phyloP scores from a whole-genome alignment of 345 rosid species.

The Diplotaxis tenuifolia region DNA sequence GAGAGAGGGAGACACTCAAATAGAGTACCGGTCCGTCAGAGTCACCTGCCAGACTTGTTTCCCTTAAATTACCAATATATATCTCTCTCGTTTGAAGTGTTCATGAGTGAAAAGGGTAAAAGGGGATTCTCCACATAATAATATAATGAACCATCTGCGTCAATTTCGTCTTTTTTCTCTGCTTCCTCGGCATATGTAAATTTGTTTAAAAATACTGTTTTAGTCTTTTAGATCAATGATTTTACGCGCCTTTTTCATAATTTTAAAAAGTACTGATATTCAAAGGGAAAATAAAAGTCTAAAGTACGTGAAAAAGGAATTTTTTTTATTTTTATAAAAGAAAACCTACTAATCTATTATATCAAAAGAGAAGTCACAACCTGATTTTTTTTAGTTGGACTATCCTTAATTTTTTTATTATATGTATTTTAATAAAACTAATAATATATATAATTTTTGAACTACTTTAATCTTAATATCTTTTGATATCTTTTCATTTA shows the following conservation, averaged over 20 bases:
- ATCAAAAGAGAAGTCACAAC: no score
- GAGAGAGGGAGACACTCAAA: constrained; percentile 34
- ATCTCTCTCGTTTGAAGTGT: background rate
- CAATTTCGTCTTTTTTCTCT: constrained; percentile 37
- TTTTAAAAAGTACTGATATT: constrained; percentile 3
- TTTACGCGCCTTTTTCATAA: background rate
- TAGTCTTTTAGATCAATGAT: constrained; percentile 19
- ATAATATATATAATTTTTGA: no score
- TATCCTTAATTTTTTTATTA: no score
- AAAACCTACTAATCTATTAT: no score
- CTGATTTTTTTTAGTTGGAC: no score
- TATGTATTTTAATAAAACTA: no score
- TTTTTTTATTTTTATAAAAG: no score
- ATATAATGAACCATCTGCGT: constrained; percentile 37
- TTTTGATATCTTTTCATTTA: no score
- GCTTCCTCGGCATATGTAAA: constrained; percentile 39
- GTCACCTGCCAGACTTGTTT: constrained; percentile 35
- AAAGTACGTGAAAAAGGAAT: constrained; percentile 3
- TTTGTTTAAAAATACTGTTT: constrained; percentile 1
- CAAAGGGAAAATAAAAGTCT: background rate
- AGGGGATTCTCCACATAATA: background rate
- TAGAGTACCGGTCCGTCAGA: constrained; percentile 42
- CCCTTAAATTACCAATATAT: background rate
- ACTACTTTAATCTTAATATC: no score
- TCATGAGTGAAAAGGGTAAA: background rate